These are phyloP conservation scores for Dipteronia dyeriana DNA, from an alignment of 345 rosid genomes.

Conservation along the genomic window DNA sequence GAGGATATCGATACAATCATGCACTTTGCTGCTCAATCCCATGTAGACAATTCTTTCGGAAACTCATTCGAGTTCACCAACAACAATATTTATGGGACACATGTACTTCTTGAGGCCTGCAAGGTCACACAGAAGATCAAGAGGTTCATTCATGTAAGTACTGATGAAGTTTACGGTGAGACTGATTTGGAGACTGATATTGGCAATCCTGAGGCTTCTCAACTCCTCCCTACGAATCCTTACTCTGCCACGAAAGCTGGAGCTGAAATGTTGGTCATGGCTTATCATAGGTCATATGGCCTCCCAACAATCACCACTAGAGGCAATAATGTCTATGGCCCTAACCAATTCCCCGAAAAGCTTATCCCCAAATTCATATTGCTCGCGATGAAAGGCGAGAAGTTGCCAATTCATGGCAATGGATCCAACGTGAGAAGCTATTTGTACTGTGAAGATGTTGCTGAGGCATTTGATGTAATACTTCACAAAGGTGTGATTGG, in stretches of 20 bases:
- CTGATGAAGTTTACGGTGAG: constrained; percentile 72
- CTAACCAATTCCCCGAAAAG: constrained; percentile 66
- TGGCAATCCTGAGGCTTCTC: constrained; percentile 68
- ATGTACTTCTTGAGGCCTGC: constrained; percentile 70
- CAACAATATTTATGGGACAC: constrained; percentile 67
- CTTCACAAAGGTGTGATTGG: constrained; percentile 65
- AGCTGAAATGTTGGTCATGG: constrained; percentile 75
- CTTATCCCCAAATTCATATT: constrained; percentile 64
- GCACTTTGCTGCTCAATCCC: constrained; percentile 75
- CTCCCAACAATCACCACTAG: constrained; percentile 60
- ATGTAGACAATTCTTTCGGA: constrained; percentile 70
- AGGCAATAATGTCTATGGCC: constrained; percentile 70
- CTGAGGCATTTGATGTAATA: constrained; percentile 67
- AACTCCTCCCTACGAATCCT: constrained; percentile 64
- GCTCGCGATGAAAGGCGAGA: constrained; percentile 57
- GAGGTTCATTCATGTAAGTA: constrained; percentile 73
- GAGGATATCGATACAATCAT: constrained; percentile 62
- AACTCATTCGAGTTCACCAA: constrained; percentile 65
- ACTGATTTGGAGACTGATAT: constrained; percentile 59
- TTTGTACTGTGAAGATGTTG: constrained; percentile 59
- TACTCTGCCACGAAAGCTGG: constrained; percentile 73
- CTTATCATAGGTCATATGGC: constrained; percentile 61
- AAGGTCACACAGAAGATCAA: constrained; percentile 51
- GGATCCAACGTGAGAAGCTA: constrained; percentile 71
- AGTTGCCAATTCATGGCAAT: constrained; percentile 63